phyloP scores from a whole-genome alignment of 805 yeast species.

The Scheffersomyces spartinae region DNA sequence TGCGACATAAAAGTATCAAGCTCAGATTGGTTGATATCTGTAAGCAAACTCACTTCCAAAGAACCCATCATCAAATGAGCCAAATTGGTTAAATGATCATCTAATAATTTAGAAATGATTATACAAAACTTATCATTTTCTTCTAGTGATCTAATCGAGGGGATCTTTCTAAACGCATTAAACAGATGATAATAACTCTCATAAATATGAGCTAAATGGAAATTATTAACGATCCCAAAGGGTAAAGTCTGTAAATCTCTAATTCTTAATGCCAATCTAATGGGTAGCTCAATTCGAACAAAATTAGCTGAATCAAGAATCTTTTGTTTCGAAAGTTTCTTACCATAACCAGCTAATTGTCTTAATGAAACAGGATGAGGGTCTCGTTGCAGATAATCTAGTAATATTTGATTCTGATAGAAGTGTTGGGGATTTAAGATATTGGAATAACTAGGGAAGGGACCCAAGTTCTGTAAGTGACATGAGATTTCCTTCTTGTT shows the following conservation, averaged over 20 bases:
- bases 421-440: conserved; percentile 58
- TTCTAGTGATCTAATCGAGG: conserved; percentile 52
- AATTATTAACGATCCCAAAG: conserved; percentile 73
- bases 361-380: conserved; percentile 88
- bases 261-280: conserved; percentile 71
- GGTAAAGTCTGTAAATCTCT: conserved; percentile 74
- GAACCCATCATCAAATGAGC: conserved; percentile 94
- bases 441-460: conserved; percentile 29
- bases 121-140: conserved; percentile 69
- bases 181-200: conserved; percentile 84
- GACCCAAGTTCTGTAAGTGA: conserved; percentile 25
- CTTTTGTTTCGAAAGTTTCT: conserved; percentile 63
- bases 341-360: conserved; percentile 85
- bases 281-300: conserved; percentile 75
- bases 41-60: conserved; percentile 58
- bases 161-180: conserved; percentile 69
- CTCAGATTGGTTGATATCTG: conserved; percentile 44
- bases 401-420: conserved; percentile 66
- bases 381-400: conserved; percentile 47
- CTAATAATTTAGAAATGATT: conserved; percentile 51
- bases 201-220: conserved; percentile 77
- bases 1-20: conserved; percentile 68
- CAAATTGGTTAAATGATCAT: conserved; percentile 68
- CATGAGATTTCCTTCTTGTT: conserved; percentile 17
- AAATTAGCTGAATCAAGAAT: conserved; percentile 78